phyloP scores from a whole-genome alignment of 2,329 filamentous ascomycete genomes.

The Eutypella sp. region DNA sequence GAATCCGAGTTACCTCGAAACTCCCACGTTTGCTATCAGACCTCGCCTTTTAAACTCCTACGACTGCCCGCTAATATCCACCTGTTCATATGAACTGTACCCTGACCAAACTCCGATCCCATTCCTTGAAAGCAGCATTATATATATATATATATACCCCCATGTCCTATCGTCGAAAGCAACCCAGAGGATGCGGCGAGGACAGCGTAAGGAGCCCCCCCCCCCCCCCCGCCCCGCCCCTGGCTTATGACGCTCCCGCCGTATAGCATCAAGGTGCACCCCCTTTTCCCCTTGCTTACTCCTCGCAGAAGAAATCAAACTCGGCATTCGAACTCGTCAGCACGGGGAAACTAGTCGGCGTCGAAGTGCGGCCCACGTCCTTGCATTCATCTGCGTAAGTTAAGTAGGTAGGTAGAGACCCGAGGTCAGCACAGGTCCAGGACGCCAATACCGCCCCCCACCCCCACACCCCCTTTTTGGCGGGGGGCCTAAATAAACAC shows the following conservation, averaged over 20 bases:
- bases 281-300: background rate
- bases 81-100: no score
- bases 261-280: background rate
- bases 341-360: conserved; percentile 25
- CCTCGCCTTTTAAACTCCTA: no score
- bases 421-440: background rate
- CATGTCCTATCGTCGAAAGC: no score
- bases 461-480: background rate
- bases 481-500: background rate
- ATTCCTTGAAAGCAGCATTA: no score
- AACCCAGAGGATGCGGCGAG: no score
- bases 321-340: conserved; percentile 36
- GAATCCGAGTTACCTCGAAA: no score
- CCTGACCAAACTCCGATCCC: no score
- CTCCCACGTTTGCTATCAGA: no score
- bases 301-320: conserved; percentile 44
- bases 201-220: no score
- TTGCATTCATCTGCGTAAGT: conserved; percentile 42
- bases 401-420: background rate
- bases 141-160: no score
- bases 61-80: no score
- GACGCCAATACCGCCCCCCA: background rate
- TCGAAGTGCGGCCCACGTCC: conserved; percentile 22
- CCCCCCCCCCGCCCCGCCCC: background rate
- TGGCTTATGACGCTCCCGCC: background rate